These are phyloP conservation scores for Fonsecaea erecta DNA, from an alignment of 2,329 filamentous ascomycete species.

Conservation along the genomic window DNA sequence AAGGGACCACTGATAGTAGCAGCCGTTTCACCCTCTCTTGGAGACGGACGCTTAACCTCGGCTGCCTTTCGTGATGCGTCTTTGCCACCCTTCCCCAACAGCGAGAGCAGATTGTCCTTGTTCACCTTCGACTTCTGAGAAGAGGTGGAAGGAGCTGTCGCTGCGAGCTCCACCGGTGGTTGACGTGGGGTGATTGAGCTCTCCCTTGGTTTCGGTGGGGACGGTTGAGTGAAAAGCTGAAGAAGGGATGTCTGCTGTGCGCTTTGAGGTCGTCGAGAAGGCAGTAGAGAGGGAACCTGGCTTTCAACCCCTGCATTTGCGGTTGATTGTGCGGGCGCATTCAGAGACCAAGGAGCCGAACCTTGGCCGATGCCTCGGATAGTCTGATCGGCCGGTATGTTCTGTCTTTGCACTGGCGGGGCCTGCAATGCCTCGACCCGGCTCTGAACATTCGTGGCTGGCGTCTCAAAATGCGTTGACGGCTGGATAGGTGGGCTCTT, in stretches of 20 bases:
- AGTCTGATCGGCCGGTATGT: not conserved
- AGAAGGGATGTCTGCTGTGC: slow-evolving; percentile 26
- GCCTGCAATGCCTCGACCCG: not conserved
- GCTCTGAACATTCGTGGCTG: slow-evolving; percentile 39
- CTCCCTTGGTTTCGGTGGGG: slow-evolving; percentile 29
- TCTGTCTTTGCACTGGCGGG: slow-evolving; percentile 32
- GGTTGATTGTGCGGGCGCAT: not conserved
- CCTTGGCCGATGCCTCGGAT: slow-evolving; percentile 5
- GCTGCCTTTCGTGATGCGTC: slow-evolving; percentile 30
- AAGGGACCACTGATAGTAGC: slow-evolving; percentile 49
- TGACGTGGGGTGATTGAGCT: not conserved
- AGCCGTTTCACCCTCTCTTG: slow-evolving; percentile 40
- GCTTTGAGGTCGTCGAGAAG: slow-evolving; percentile 6
- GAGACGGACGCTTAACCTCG: slow-evolving; percentile 21
- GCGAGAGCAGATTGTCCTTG: slow-evolving; percentile 27
- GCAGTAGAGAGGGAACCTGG: slow-evolving; percentile 4
- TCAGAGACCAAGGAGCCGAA: slow-evolving; percentile 21
- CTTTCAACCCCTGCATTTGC: not conserved
- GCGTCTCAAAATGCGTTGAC: slow-evolving; percentile 23
- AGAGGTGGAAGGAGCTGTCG: slow-evolving; percentile 44
- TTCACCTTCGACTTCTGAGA: slow-evolving; percentile 17
- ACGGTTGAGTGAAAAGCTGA: slow-evolving; percentile 31
- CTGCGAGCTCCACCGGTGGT: slow-evolving; percentile 52
- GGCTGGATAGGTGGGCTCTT: slow-evolving; percentile 14
- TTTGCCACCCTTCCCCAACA: slow-evolving; percentile 25